Percentiles rank a stretch among this genome's conserved stretches.
These are phyloP conservation scores for Aureobasidium melanogenum DNA, from an alignment of 2,329 filamentous ascomycete genomes.

Conservation along the genomic window DNA sequence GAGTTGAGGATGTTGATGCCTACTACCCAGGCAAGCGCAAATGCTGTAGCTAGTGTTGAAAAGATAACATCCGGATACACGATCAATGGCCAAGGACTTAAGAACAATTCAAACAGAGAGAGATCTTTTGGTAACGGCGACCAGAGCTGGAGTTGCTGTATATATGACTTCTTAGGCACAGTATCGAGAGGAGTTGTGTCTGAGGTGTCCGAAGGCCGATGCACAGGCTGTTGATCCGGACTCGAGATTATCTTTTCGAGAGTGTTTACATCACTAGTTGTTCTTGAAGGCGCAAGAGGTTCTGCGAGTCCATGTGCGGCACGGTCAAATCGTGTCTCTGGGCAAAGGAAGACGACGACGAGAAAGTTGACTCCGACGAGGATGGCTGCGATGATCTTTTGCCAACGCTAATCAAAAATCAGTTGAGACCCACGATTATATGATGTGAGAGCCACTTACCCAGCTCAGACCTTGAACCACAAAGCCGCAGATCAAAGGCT, in stretches of 20 bases:
- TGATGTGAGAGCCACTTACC: not conserved
- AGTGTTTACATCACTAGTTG: not conserved
- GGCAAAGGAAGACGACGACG: constrained; percentile 28
- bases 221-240: constrained; percentile 14
- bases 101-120: constrained; percentile 28
- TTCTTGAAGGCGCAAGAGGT: not conserved
- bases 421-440: not conserved
- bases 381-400: constrained; percentile 31
- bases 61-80: constrained; percentile 30
- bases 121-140: constrained; percentile 23
- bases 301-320: not conserved
- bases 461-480: constrained; percentile 33
- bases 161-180: constrained; percentile 26
- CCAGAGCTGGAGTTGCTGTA: constrained; percentile 28
- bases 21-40: constrained; percentile 30
- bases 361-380: constrained; percentile 27
- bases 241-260: constrained; percentile 15
- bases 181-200: not conserved
- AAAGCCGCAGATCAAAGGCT: constrained; percentile 31
- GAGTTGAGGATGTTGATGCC: constrained; percentile 32
- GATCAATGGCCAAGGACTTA: constrained; percentile 30
- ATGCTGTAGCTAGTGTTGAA: constrained; percentile 30
- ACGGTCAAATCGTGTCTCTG: constrained; percentile 30
- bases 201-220: not conserved
- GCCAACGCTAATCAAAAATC: constrained; percentile 22